These are phyloP conservation scores for Lasiodiplodia hormozganensis DNA, from an alignment of 2,329 filamentous ascomycete genomes.

Conservation along the genomic window DNA sequence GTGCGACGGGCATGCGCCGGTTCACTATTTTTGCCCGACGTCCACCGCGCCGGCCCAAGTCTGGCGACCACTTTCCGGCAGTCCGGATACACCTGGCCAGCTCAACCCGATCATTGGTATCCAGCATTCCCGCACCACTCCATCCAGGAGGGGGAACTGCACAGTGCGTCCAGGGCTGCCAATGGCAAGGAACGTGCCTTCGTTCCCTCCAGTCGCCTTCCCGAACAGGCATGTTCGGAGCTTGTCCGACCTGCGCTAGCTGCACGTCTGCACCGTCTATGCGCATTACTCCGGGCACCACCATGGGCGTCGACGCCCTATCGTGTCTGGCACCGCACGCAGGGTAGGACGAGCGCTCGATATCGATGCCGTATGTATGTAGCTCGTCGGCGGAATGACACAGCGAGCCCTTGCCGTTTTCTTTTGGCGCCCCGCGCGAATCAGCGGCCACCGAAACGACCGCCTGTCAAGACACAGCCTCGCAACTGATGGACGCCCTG, in stretches of 20 bases:
- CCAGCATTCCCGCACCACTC: conserved; percentile 15
- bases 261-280: conserved; percentile 12
- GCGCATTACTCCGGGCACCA: conserved; percentile 1
- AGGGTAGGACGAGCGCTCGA: not conserved
- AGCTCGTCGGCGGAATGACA: not conserved
- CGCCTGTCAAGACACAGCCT: not conserved
- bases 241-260: conserved; percentile 23
- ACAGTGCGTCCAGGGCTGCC: conserved; percentile 13
- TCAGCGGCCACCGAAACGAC: not conserved
- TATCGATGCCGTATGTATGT: not conserved
- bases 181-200: conserved; percentile 15
- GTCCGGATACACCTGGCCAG: conserved; percentile 8
- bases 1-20: conserved; percentile 9
- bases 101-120: conserved; percentile 22
- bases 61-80: conserved; percentile 16
- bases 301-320: conserved; percentile 1
- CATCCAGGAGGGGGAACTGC: conserved; percentile 14
- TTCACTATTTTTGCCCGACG: conserved; percentile 2
- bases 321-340: not conserved
- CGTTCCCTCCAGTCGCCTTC: conserved; percentile 16
- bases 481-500: conserved; percentile 11
- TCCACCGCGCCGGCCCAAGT: not conserved
- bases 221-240: conserved; percentile 20
- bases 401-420: not conserved
- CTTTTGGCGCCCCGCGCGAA: not conserved